A percentile compares a stretch with the other conserved stretches of the same genome.
Evolutionary conservation across 352 stramenopile species (phyloP).

Genomic region (Globisporangium paddicum): DNA sequence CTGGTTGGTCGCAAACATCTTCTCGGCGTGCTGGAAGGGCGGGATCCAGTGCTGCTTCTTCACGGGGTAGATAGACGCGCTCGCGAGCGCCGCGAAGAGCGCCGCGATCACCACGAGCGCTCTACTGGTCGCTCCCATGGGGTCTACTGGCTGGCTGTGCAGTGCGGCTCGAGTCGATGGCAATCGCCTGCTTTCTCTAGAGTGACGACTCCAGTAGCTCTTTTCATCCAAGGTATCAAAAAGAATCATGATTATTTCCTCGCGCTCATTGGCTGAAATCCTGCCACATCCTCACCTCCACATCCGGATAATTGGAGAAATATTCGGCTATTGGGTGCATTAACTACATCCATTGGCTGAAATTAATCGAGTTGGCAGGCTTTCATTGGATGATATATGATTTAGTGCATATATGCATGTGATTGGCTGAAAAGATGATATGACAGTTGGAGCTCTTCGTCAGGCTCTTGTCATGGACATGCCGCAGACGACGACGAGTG

Average conservation of each 20-base stretch:
- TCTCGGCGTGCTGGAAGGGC: constrained; percentile 80
- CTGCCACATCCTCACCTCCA: not conserved
- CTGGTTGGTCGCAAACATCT: constrained; percentile 76
- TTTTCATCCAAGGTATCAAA: constrained; percentile 6
- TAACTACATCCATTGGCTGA: not conserved
- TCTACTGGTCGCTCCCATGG: constrained; percentile 1
- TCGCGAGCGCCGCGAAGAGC: not conserved
- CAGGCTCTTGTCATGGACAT: not conserved
- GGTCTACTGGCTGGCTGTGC: not conserved
- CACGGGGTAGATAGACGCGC: constrained; percentile 67
- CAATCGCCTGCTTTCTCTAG: not conserved
- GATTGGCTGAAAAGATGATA: constrained; percentile 27
- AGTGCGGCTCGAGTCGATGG: too few species aligned
- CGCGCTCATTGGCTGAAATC: constrained; percentile 2
- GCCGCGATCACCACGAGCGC: not conserved
- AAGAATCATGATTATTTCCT: not conserved
- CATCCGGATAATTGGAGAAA: not conserved
- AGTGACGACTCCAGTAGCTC: not conserved
- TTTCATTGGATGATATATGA: constrained; percentile 16
- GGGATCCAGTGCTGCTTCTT: constrained; percentile 71
- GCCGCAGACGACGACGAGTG: not conserved
- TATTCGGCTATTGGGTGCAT: not conserved
- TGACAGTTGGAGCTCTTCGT: constrained; percentile 23
- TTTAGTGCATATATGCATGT: not conserved
- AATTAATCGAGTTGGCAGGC: not conserved